Evolutionary conservation across 176 grass and related monocot genomes (phyloP).

Genomic region (Bonia amplexicaulis): DNA sequence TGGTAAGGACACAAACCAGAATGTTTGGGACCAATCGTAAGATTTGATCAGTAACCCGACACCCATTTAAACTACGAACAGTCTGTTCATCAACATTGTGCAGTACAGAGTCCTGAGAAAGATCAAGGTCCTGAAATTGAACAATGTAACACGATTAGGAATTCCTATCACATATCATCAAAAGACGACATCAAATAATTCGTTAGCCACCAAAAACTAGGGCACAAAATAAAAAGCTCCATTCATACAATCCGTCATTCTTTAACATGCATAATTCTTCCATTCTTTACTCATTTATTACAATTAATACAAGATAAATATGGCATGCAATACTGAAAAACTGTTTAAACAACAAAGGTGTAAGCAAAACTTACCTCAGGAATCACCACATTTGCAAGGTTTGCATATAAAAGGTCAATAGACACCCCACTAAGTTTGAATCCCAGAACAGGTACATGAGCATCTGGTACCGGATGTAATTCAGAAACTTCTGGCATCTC

Average conservation of each 20-base stretch:
- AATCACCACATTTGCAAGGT: conserved; percentile 67
- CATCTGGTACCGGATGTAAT: conserved; percentile 91
- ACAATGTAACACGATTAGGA: conserved; percentile 12
- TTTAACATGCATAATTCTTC: background rate
- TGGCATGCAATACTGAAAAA: conserved; percentile 1
- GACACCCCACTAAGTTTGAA: conserved; percentile 82
- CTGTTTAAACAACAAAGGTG: background rate
- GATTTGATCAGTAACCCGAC: conserved; percentile 90
- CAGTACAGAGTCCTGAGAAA: conserved; percentile 87
- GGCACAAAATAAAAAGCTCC: conserved; percentile 8
- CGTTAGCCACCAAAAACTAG: background rate
- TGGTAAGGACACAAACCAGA: conserved; percentile 34
- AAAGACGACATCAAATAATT: background rate
- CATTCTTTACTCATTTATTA: conserved; percentile 2
- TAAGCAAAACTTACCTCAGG: conserved; percentile 67
- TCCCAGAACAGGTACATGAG: conserved; percentile 73
- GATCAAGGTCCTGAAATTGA: conserved; percentile 67
- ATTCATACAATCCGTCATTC: background rate
- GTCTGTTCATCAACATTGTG: conserved; percentile 89
- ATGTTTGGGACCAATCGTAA: conserved; percentile 80
- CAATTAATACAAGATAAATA: conserved; percentile 1
- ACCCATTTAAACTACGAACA: conserved; percentile 87
- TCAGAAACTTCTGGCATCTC: conserved; percentile 85
- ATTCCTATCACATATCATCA: conserved; percentile 1
- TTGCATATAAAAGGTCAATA: conserved; percentile 88